Evolutionary conservation across 2,329 filamentous ascomycete genomes (phyloP), one percentile per base, ranked within the genome.

Genomic region (Daldinia sp.): DNA sequence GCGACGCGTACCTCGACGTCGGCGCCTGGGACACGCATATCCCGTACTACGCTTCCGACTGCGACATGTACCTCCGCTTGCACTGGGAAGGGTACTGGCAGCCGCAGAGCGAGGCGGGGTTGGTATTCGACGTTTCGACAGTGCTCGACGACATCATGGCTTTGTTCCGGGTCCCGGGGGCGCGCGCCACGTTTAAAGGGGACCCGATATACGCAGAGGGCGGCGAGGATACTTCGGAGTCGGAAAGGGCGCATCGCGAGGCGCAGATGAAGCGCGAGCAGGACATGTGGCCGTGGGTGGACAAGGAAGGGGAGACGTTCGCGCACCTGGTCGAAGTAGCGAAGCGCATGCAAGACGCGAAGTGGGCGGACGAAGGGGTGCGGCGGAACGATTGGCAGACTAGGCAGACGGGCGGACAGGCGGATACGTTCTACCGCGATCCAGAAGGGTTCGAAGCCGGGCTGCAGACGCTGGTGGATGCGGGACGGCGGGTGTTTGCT

Each of bases 11-110:
- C 68, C 77, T 80, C 51, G 76, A 80, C 3, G 79, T 83, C 42
- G 76, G 85, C 12, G 81, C 75, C 10, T 87, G 84, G 83, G 85
- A 87, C 69, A 82, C 82, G 0, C 78, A 82, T 53, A 85, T 87
- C 53, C 82, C 83, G 0, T 85, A 81, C 74, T 82, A 85, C 67
- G 78, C 78, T 41, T 78, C 80, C 33, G 83, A 86, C 73, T 85
- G 81, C 72, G 82, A 83, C 59, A 81, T 82, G 78, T 82, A 84
- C 68, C 74, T 78, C n/a, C 79, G 81, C 7, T 71, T 83, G 12
- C 77, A 81, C 61, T 82, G 79, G 80, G 79, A 78, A 2, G 80
- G 80, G 5, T 81, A 77, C 67, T 80, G 79, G 78, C 79, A 81
- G 71, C 79, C 78, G 26, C 76, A 80, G 69, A 78, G 75, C 51